Evolutionary conservation across 768 basidiomycete species (phyloP).

Genomic region (Mycena olivaceomarginata): DNA sequence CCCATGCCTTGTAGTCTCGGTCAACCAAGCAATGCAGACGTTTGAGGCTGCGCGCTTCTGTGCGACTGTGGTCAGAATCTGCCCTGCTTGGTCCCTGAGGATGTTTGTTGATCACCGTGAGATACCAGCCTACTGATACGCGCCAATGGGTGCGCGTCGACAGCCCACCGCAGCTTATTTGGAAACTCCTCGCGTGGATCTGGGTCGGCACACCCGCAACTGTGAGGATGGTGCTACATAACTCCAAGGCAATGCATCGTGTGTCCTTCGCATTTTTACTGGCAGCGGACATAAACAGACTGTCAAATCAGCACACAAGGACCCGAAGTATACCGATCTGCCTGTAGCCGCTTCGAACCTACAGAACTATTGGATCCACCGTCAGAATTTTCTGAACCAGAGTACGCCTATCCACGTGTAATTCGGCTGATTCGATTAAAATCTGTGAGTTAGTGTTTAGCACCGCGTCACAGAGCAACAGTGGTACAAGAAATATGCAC

Average conservation of each 20-base stretch:
- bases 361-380: conserved; percentile 37
- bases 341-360: conserved; percentile 29
- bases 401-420: background rate
- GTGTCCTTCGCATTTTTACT: background rate
- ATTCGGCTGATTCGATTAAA: background rate
- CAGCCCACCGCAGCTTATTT: conserved; percentile 20
- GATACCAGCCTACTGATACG: conserved; percentile 35
- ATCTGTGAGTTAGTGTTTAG: background rate
- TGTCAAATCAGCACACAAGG: conserved; percentile 31
- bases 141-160: conserved; percentile 37
- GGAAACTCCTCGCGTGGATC: conserved; percentile 37
- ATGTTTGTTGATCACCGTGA: background rate
- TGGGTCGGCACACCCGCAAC: conserved; percentile 42
- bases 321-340: background rate
- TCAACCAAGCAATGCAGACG: background rate
- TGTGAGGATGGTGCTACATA: conserved; percentile 28
- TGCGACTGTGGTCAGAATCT: conserved; percentile 29
- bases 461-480: too few species aligned
- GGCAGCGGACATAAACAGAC: background rate
- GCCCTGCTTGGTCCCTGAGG: background rate
- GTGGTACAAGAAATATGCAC: background rate
- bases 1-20: conserved; percentile 40
- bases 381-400: conserved; percentile 27
- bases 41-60: conserved; percentile 35
- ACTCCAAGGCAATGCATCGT: conserved; percentile 35